Percentiles rank a stretch among this genome's conserved stretches.
Conservation (phyloP, 495 filamentous ascomycete genomes). For the Penicillium canescens region DNA sequence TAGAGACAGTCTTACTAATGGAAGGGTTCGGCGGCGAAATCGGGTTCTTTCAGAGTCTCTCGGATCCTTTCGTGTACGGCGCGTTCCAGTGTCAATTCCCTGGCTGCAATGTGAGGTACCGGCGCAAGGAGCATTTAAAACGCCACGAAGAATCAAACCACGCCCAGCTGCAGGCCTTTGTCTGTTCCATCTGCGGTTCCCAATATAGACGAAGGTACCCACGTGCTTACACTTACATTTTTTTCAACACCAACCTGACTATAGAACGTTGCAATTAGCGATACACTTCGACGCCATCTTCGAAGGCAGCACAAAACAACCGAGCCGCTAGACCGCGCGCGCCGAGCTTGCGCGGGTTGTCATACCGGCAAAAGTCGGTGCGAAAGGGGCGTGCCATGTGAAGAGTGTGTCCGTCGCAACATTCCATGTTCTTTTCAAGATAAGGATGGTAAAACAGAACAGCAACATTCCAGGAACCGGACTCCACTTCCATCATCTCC, state of each 20-base stretch:
- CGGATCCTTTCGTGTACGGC: no score
- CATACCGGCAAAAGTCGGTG: constrained; percentile 25
- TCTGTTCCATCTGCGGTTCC: constrained; percentile 18
- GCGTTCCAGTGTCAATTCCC: constrained; percentile 7
- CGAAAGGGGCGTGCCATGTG: constrained; percentile 27
- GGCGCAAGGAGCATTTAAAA: constrained; percentile 19
- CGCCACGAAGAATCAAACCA: constrained; percentile 12
- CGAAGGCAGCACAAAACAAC: constrained; percentile 14
- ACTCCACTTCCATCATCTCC: not conserved
- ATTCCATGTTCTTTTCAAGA: constrained; percentile 16
- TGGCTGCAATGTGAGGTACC: constrained; percentile 17
- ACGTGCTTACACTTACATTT: not conserved
- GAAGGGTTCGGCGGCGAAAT: no score
- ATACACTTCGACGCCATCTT: constrained; percentile 32
- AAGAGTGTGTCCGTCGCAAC: constrained; percentile 22
- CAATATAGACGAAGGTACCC: constrained; percentile 24
- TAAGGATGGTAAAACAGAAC: not conserved
- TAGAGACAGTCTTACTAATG: no score
- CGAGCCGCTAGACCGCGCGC: constrained; percentile 15
- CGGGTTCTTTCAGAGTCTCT: no score
- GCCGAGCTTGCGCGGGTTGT: constrained; percentile 23
- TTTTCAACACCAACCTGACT: not conserved
- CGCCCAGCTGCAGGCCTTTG: constrained; percentile 3
- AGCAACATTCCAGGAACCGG: not conserved
- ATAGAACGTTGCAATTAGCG: constrained; percentile 11